Evolutionary conservation across 352 stramenopile species (phyloP).

Genomic region (Poterioochromonas sp.): DNA sequence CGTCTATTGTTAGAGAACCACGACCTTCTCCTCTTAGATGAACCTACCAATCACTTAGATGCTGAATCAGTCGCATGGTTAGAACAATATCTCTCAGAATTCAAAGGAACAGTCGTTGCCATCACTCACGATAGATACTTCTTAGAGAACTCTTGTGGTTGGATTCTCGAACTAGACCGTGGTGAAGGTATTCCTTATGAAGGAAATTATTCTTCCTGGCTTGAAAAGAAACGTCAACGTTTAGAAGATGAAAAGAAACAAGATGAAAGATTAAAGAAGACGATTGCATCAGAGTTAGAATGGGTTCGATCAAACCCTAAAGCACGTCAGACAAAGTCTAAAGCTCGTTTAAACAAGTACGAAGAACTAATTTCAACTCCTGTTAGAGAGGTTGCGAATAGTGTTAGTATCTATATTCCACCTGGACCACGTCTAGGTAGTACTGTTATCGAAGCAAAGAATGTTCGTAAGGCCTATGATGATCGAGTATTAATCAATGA

Average conservation of each 20-base stretch:
- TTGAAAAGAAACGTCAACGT: conserved; percentile 83
- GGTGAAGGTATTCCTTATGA: conserved; percentile 86
- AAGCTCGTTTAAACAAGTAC: conserved; percentile 71
- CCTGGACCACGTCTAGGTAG: conserved; percentile 53
- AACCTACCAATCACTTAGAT: conserved; percentile 52
- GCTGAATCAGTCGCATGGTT: conserved; percentile 91
- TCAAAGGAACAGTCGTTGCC: conserved; percentile 86
- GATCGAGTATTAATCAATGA: conserved; percentile 57
- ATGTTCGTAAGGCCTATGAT: conserved; percentile 57
- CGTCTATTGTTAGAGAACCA: conserved; percentile 25
- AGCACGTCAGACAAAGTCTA: conserved; percentile 72
- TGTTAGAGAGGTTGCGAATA: conserved; percentile 55
- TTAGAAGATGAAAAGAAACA: conserved; percentile 86
- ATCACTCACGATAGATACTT: conserved; percentile 99
- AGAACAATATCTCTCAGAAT: conserved; percentile 89
- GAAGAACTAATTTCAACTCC: conserved; percentile 67
- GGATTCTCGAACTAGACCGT: conserved; percentile 93
- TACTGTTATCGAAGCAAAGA: conserved; percentile 46
- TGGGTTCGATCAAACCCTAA: conserved; percentile 82
- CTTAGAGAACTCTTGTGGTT: conserved; percentile 90
- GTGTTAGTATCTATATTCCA: conserved; percentile 63
- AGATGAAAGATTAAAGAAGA: conserved; percentile 74
- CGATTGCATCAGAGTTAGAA: conserved; percentile 80
- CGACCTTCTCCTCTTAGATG: background rate
- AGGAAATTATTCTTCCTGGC: conserved; percentile 95